phyloP scores from a whole-genome alignment of 495 filamentous ascomycete species.

The Penicillium flavigenum region DNA sequence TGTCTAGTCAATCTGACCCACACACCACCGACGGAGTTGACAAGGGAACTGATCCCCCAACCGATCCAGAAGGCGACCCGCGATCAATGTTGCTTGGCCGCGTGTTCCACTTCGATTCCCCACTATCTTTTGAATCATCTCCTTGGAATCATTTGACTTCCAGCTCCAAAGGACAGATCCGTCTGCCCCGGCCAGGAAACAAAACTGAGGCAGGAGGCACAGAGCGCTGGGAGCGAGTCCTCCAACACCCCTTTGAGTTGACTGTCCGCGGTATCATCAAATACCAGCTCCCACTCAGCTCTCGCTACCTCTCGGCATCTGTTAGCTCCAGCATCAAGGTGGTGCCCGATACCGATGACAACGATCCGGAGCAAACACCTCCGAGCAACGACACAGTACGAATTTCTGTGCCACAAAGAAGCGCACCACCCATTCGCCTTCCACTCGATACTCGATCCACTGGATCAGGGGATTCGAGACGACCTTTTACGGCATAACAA shows the following conservation, averaged over 20 bases:
- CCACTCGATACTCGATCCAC: conserved; percentile 12
- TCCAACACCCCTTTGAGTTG: conserved; percentile 87
- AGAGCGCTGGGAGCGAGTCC: conserved; percentile 86
- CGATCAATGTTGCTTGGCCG: conserved; percentile 88
- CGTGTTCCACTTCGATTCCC: conserved; percentile 81
- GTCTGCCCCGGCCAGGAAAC: conserved; percentile 80
- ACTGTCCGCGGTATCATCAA: conserved; percentile 86
- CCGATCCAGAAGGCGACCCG: conserved; percentile 61
- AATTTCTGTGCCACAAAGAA: conserved; percentile 16
- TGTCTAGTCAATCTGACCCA: conserved; percentile 9
- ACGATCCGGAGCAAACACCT: conserved; percentile 19
- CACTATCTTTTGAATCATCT: conserved; percentile 82
- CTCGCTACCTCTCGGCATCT: conserved; percentile 56
- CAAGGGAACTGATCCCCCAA: conserved; percentile 70
- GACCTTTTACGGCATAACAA: conserved; percentile 32
- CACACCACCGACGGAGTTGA: conserved; percentile 50
- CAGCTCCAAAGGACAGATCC: conserved; percentile 75
- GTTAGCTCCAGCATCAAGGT: conserved; percentile 54
- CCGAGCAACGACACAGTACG: conserved; percentile 32
- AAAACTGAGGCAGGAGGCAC: conserved; percentile 81
- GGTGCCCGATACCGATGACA: conserved; percentile 45
- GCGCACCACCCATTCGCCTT: conserved; percentile 9
- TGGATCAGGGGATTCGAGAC: conserved; percentile 20
- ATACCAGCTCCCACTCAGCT: conserved; percentile 83
- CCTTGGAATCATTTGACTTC: conserved; percentile 68